Evolutionary conservation across 2,329 filamentous ascomycete species (phyloP).

Genomic region (Venturia nashicola): DNA sequence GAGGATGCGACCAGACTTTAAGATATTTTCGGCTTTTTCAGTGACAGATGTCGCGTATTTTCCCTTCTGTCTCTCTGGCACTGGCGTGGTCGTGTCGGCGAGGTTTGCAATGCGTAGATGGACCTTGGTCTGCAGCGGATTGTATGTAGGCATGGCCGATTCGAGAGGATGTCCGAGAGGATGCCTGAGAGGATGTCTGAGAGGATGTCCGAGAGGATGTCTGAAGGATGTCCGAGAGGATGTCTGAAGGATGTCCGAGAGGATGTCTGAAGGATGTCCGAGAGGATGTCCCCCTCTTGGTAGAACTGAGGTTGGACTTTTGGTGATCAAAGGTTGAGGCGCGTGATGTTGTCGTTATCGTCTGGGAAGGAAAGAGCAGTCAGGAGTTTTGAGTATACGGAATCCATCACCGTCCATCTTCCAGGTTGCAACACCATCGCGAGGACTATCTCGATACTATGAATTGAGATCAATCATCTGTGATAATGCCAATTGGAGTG

Average conservation of each 20-base stretch:
- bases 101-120: constrained; percentile 12
- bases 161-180: too few species aligned
- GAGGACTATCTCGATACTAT: background rate
- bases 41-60: constrained; percentile 12
- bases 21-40: constrained; percentile 13
- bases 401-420: background rate
- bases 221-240: too few species aligned
- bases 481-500: constrained; percentile 34
- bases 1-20: constrained; percentile 12
- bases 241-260: too few species aligned
- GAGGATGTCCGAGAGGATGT: too few species aligned
- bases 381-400: background rate
- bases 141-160: constrained; percentile 19
- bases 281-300: too few species aligned
- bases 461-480: constrained; percentile 18
- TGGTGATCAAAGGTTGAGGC: background rate
- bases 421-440: background rate
- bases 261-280: too few species aligned
- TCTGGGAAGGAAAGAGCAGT: background rate
- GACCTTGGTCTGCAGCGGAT: constrained; percentile 17
- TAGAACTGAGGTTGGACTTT: background rate
- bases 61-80: constrained; percentile 12
- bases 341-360: background rate
- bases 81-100: constrained; percentile 9
- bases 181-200: too few species aligned